Base-by-base conservation (phyloP, 1,284 basidiomycete species). In the Apiotrichum montevideense region DNA sequence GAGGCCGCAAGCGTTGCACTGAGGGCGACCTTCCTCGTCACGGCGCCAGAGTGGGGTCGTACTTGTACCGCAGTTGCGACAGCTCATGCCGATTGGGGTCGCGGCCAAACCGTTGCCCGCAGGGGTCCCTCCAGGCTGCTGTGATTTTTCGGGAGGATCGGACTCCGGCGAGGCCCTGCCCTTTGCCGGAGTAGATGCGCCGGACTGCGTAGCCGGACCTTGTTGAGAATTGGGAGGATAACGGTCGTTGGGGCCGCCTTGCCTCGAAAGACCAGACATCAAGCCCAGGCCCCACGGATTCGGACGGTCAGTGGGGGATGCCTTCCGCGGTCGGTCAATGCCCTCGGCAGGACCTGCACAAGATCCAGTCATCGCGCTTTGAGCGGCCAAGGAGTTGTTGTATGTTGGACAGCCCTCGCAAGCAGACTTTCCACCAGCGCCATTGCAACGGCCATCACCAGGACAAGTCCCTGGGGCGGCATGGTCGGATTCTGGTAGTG, bases 331-430 rank as follows among this genome's bases (percentile, higher is more conserved):
- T 29, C 66, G 63, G 34, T 77, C 75, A 43, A 77, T 65, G 14
- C 74, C 75, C 55, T 77, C 74, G 21, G 67, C 54, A 1, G 64
- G 63, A 4, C 60, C 68, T 10, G 46, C 35, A 2, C 41, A 15
- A 2, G 42, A 46, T 14, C 11, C 29, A 14, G 35, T 34, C 14
- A 35, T 6, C 35, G 44, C 21, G 21, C 21, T 55, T 6, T 45
- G 41, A 29, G 56, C 35, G 6, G 59, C 57, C 13, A 70, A 53
- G 53, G 82, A 82, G 72, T 96, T 96, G 81, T 96, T 97, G 79
- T 85, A 91, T 43, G 92, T 92, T 10, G 93, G 93, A 75, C 93
- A 96, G 45, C 93, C 93, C 64, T 87, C 84, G 74, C 93, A 97
- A 62, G 88, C 87, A 58, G 84, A 85, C 65, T 90, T 86, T 59